These are phyloP conservation scores for Medicago truncatula DNA, from an alignment of 306 rosid species.

Conservation along the genomic window DNA sequence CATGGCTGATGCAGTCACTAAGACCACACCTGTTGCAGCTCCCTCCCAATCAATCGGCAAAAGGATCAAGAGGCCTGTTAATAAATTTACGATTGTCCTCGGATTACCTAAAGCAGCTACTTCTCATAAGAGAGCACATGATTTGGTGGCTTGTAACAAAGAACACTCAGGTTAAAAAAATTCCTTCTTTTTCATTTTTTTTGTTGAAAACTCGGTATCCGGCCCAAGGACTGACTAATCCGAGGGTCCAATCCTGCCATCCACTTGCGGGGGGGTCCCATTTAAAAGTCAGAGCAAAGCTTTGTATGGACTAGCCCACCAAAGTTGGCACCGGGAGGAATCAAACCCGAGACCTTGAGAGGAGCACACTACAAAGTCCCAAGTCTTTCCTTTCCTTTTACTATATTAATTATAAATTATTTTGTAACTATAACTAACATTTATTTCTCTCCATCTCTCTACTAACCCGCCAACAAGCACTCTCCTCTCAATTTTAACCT, in stretches of 20 bases:
- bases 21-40: neutral
- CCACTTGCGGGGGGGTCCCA: no score
- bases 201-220: neutral
- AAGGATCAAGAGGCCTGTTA: constrained; percentile 30
- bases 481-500: neutral
- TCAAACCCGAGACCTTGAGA: neutral
- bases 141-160: neutral
- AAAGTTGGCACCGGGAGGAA: no score
- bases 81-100: constrained; percentile 23
- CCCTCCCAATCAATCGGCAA: constrained; percentile 7
- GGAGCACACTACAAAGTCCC: neutral
- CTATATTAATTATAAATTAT: neutral
- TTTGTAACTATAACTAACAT: neutral
- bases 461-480: no score
- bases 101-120: constrained; percentile 31
- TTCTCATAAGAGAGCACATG: neutral
- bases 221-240: no score
- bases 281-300: no score
- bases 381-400: neutral
- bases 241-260: no score
- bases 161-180: neutral
- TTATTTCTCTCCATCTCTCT: no score
- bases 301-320: no score
- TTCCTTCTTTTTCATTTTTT: neutral
- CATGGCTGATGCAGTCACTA: neutral